These are phyloP conservation scores for Annulohypoxylon stygium DNA, from an alignment of 495 filamentous ascomycete species.

Conservation along the genomic window DNA sequence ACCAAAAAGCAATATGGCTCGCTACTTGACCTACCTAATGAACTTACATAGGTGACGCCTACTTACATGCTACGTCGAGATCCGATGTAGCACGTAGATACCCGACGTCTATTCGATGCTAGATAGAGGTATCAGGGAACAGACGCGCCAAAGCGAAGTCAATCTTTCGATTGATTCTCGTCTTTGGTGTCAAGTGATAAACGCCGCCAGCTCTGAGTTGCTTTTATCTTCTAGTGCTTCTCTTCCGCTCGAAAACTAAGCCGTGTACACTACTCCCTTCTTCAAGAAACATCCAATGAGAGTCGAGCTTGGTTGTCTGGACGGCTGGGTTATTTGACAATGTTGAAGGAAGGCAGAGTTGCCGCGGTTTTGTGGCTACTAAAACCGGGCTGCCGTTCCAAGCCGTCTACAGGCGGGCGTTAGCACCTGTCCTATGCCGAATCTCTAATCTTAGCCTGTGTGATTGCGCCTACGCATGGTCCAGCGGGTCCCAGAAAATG, in stretches of 20 bases:
- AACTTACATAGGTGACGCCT: constrained; percentile 10
- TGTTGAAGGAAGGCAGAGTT: constrained; percentile 16
- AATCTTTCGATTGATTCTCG: neutral
- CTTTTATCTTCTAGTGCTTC: constrained; percentile 21
- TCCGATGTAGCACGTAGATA: constrained; percentile 33
- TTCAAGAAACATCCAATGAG: constrained; percentile 17
- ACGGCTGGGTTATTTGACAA: neutral
- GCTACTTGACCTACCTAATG: constrained; percentile 20
- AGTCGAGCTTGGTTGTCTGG: constrained; percentile 10
- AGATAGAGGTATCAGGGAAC: neutral
- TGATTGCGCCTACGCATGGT: constrained; percentile 26
- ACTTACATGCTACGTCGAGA: constrained; percentile 22
- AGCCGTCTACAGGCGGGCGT: constrained; percentile 14
- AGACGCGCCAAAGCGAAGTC: constrained; percentile 20
- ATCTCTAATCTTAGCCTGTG: constrained; percentile 30
- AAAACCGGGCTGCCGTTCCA: constrained; percentile 22
- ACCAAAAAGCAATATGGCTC: neutral
- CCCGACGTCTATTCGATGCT: constrained; percentile 21
- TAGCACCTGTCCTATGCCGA: constrained; percentile 20
- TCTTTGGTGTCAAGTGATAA: constrained; percentile 15
- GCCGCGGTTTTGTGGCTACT: constrained; percentile 16
- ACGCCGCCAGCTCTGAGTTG: constrained; percentile 22
- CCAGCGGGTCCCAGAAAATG: constrained; percentile 28
- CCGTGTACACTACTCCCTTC: constrained; percentile 15
- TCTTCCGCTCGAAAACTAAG: constrained; percentile 18